Evolutionary conservation across 768 basidiomycete genomes (phyloP), one percentile per base, ranked within the genome.

Genomic region (Tubosaeta sp.): DNA sequence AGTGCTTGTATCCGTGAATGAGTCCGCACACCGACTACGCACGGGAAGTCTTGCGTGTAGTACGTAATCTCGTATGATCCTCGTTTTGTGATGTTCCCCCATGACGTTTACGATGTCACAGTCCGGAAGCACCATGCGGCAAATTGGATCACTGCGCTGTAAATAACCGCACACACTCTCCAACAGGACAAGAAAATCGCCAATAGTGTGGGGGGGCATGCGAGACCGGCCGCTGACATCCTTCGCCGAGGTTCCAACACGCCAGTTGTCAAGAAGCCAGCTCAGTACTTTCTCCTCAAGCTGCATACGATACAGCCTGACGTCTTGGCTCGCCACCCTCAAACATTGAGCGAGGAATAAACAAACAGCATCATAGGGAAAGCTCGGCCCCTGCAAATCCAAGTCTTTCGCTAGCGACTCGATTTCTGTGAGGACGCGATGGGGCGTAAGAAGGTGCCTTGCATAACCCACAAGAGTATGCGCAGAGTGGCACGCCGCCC

Each of bases 321-420:
- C 85, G 62, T 98, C 93, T 61, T 86, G 84, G 51, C 80, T 83
- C 0, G 91, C 84, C 21, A 91, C 73, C 16, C 73, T 76, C 42
- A 97, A 72, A 49, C 82, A 86, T 24, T 79, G 72, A 6, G 79
- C 71, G 41, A 97, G 74, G 63, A 98, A 92, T 50, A 75, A 73
- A 73, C 94, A 96, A 34, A 95, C 91, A 1, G 94, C 84, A 62
- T 99, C 96, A 59, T 79, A 88, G 0, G 94, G 92, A 59, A 81
- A 85, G 13, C 82, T 72, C 2, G 94, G 94, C 0, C 94, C 94
- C 69, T 98, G 95, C 14, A 96, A 79, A 56, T 91, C 87, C 51
- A 99, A 73, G 55, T 95, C 90, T 54, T 85, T 86, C 1, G 83
- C 79, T 42, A 97, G 72, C 0, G 76, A 73, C 63, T 93, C 92